phyloP scores from a whole-genome alignment of 768 basidiomycete species.

The Rubroboletus pulcherrimus region DNA sequence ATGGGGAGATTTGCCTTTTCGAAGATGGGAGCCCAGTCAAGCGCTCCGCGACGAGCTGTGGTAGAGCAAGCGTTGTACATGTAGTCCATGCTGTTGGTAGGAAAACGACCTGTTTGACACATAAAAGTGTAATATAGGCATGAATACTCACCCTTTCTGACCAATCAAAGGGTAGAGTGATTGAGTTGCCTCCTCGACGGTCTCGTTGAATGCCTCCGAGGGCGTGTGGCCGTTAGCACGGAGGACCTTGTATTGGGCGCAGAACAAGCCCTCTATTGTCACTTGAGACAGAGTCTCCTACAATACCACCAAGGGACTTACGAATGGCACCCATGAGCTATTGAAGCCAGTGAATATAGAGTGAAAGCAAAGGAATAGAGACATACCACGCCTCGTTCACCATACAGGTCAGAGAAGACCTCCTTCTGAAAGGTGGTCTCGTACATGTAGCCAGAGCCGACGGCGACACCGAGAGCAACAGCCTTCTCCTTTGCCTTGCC shows the following conservation, averaged over 20 bases:
- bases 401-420: slow-evolving; percentile 98
- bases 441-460: slow-evolving; percentile 97
- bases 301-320: slow-evolving; percentile 36
- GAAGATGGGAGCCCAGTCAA: slow-evolving; percentile 98
- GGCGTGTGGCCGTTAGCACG: slow-evolving; percentile 95
- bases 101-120: background rate
- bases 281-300: slow-evolving; percentile 2
- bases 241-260: slow-evolving; percentile 97
- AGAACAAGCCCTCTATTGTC: slow-evolving; percentile 86
- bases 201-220: slow-evolving; percentile 99
- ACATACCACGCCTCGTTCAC: slow-evolving; percentile 98
- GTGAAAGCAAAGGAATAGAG: background rate
- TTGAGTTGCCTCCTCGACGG: slow-evolving; percentile 99
- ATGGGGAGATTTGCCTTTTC: slow-evolving; percentile 92
- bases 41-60: slow-evolving; percentile 96
- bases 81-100: slow-evolving; percentile 81
- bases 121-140: background rate
- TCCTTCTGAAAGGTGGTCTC: slow-evolving; percentile 99
- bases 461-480: slow-evolving; percentile 86
- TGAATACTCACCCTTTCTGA: slow-evolving; percentile 68
- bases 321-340: slow-evolving; percentile 97
- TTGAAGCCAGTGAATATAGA: slow-evolving; percentile 6
- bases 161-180: slow-evolving; percentile 97
- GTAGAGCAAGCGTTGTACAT: slow-evolving; percentile 99
- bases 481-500: slow-evolving; percentile 98